phyloP scores from a whole-genome alignment of 768 basidiomycete genomes.

The Daedalea quercina region DNA sequence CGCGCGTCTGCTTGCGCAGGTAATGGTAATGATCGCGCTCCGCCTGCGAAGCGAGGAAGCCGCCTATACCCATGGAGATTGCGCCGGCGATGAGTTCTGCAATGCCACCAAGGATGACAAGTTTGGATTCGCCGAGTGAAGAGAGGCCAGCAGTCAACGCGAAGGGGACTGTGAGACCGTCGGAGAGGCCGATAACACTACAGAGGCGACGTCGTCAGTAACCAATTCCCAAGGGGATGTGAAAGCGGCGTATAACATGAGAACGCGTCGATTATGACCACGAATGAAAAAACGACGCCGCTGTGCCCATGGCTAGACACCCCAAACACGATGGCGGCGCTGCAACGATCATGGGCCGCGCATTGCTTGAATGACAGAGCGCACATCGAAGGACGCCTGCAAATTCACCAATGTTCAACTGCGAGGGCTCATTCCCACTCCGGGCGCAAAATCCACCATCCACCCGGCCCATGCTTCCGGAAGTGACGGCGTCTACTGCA shows the following conservation, averaged over 20 bases:
- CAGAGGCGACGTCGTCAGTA: background rate
- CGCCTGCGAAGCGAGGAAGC: slow-evolving; percentile 94
- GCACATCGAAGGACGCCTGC: too few relatives aligned
- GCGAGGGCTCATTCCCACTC: too few relatives aligned
- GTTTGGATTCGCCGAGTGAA: slow-evolving; percentile 78
- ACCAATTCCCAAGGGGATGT: background rate
- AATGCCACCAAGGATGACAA: slow-evolving; percentile 92
- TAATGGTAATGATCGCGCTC: slow-evolving; percentile 94
- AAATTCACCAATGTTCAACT: too few relatives aligned
- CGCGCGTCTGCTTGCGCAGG: slow-evolving; percentile 62
- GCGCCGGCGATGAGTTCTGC: slow-evolving; percentile 97
- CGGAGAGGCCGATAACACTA: slow-evolving; percentile 86
- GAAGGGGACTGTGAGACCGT: slow-evolving; percentile 89
- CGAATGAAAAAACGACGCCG: background rate
- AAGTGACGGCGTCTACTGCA: too few relatives aligned
- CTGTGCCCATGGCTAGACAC: background rate
- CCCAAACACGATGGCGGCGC: too few relatives aligned
- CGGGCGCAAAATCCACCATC: too few relatives aligned
- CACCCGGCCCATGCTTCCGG: too few relatives aligned
- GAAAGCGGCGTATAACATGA: background rate
- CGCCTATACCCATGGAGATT: slow-evolving; percentile 97
- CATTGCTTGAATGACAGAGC: too few relatives aligned
- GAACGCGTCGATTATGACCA: background rate
- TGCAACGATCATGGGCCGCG: too few relatives aligned
- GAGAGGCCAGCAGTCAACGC: slow-evolving; percentile 86